Base-by-base conservation (phyloP, 805 yeast genomes). In the Starmerella kuoi region DNA sequence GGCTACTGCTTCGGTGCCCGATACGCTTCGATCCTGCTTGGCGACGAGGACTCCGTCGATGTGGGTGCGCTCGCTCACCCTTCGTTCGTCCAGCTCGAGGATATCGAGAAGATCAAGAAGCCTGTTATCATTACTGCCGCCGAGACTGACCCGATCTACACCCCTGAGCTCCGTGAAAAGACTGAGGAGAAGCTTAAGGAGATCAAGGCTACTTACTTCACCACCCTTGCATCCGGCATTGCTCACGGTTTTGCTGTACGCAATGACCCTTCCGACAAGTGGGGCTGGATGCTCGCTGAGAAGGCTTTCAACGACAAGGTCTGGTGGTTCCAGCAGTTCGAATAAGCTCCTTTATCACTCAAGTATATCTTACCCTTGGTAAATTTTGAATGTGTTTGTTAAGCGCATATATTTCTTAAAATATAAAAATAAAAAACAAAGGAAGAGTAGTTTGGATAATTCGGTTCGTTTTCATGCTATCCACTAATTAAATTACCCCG, bases 1-100 rank as follows among this genome's bases (percentile, higher is more conserved):
- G 95, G 95, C 20, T 76, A 84, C 65, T 85, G 95, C 63, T 85
- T 67, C 50, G 95, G 95, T 58, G 94, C 84, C 31, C 80, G 77
- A 60, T 76, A 66, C 52, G 75, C 72, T 26, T 53, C 80, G 44
- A 74, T 70, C 46, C 71, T 76, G 44, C 59, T 73, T 24, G 58
- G 67, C 5, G n/a, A n/a, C n/a, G 31, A 31, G 17, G 55, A 54
- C 22, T 67, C 60, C 19, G 28, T 53, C 7, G 72, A 73, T 47
- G 80, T 69, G 15, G 84, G 73, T 54, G 93, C 88, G 14, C 61
- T 74, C 48, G 91, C 91, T 7, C 96, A 87, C 61, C 95, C 96
- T 5, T 79, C 93, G 2, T 70, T 79, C 47, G 77, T 82, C 14
- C 46, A 68, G 11, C 68, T 69, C 26, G 86, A 75, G 30, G 93